Evolutionary conservation across 1,139 yeast genomes (phyloP).

Genomic region (Protomyces inouyei): DNA sequence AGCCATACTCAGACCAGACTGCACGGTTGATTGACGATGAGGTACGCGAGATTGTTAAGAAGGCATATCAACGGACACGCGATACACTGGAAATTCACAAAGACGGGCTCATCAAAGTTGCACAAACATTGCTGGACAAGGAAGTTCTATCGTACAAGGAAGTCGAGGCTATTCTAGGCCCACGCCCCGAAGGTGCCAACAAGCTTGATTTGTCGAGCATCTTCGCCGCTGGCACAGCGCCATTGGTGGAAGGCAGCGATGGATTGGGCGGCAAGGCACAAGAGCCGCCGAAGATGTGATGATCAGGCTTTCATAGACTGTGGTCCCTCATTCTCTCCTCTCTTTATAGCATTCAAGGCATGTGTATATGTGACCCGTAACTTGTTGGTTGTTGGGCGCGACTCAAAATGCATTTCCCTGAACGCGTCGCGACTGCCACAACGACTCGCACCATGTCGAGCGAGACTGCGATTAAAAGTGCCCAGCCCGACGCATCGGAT

Average conservation of each 20-base stretch:
- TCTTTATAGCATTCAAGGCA: background rate
- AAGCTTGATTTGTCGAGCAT: conserved; percentile 17
- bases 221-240: conserved; percentile 25
- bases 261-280: conserved; percentile 18
- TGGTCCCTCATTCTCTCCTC: background rate
- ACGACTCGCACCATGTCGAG: background rate
- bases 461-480: background rate
- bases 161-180: conserved; percentile 79
- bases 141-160: conserved; percentile 88
- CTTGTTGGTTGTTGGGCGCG: no score
- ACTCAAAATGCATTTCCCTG: no score
- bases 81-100: conserved; percentile 63
- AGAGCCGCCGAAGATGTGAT: background rate
- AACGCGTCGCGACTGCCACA: no score
- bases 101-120: conserved; percentile 74
- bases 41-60: conserved; percentile 71
- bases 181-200: conserved; percentile 55
- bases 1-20: conserved; percentile 88
- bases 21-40: conserved; percentile 75
- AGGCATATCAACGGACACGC: conserved; percentile 68
- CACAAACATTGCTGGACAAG: conserved; percentile 72
- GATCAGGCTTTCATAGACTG: background rate
- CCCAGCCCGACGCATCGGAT: conserved; percentile 10
- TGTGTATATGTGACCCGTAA: background rate
- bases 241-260: conserved; percentile 15